Evolutionary conservation across 495 filamentous ascomycete species (phyloP).

Genomic region (Podospora pseudocomata): DNA sequence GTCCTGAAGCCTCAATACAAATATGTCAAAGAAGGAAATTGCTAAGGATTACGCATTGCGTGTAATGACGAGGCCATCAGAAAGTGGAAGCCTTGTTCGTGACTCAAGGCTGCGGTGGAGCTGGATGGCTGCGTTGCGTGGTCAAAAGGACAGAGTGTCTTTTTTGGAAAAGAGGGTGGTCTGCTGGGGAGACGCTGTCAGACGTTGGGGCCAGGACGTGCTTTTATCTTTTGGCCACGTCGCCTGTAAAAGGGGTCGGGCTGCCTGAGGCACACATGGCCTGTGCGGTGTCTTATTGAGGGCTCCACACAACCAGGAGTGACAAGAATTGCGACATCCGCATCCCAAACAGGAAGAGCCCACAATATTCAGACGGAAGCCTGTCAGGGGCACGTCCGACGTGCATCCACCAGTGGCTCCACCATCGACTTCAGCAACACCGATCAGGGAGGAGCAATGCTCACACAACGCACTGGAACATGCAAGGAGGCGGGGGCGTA

Average conservation of each 20-base stretch:
- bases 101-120: slow-evolving; percentile 13
- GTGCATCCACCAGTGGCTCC: slow-evolving; percentile 8
- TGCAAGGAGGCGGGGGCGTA: slow-evolving; percentile 18
- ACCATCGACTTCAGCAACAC: slow-evolving; percentile 8
- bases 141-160: slow-evolving; percentile 32
- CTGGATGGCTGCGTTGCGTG: slow-evolving; percentile 24
- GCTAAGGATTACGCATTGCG: slow-evolving; percentile 26
- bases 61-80: slow-evolving; percentile 26
- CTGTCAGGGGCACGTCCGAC: slow-evolving; percentile 18
- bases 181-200: slow-evolving; percentile 14
- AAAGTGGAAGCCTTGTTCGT: slow-evolving; percentile 21
- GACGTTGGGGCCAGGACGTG: slow-evolving; percentile 22
- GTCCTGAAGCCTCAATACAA: slow-evolving; percentile 44
- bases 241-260: slow-evolving; percentile 19
- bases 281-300: background rate
- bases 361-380: slow-evolving; percentile 14
- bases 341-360: slow-evolving; percentile 28
- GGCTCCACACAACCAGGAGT: slow-evolving; percentile 4
- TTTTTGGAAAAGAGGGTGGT: slow-evolving; percentile 15
- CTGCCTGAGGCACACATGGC: slow-evolving; percentile 29
- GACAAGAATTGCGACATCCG: slow-evolving; percentile 26
- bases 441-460: slow-evolving; percentile 5
- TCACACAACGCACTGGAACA: background rate
- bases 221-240: slow-evolving; percentile 39
- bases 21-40: slow-evolving; percentile 28